Evolutionary conservation across 129 eudicot species (phyloP).

Genomic region (Ambrosia trifida): DNA sequence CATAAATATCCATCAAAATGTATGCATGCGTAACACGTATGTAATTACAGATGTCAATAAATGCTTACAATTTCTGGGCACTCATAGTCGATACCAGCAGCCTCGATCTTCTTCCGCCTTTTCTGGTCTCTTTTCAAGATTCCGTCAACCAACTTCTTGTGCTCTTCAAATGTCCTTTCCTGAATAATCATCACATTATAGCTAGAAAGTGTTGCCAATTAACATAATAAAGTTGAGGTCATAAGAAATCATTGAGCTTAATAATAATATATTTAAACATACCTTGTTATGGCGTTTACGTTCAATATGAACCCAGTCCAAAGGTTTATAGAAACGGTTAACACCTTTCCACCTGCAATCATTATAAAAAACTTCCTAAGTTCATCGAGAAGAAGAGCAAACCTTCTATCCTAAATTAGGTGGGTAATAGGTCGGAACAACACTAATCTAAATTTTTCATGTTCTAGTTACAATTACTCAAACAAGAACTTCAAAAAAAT

Average conservation of each 20-base stretch:
- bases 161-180: slow-evolving; percentile 82
- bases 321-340: slow-evolving; percentile 55
- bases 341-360: slow-evolving; percentile 87
- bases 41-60: not conserved
- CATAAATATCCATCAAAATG: not conserved
- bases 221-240: not conserved
- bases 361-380: not conserved
- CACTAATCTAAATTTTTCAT: too few relatives aligned
- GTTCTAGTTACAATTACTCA: too few relatives aligned
- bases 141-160: slow-evolving; percentile 64
- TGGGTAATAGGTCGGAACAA: too few relatives aligned
- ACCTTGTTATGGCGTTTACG: slow-evolving; percentile 77
- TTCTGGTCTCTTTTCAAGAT: slow-evolving; percentile 63
- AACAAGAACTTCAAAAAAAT: too few relatives aligned
- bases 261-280: not conserved
- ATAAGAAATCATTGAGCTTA: not conserved
- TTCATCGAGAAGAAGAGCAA: not conserved
- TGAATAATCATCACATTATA: slow-evolving; percentile 23
- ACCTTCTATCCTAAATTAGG: not conserved
- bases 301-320: slow-evolving; percentile 75
- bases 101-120: slow-evolving; percentile 72
- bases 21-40: not conserved
- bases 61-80: slow-evolving; percentile 78
- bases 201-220: not conserved
- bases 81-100: slow-evolving; percentile 84